These are phyloP conservation scores for Platanus orientalis DNA, from an alignment of 164 flowering plant genomes.

Conservation along the genomic window DNA sequence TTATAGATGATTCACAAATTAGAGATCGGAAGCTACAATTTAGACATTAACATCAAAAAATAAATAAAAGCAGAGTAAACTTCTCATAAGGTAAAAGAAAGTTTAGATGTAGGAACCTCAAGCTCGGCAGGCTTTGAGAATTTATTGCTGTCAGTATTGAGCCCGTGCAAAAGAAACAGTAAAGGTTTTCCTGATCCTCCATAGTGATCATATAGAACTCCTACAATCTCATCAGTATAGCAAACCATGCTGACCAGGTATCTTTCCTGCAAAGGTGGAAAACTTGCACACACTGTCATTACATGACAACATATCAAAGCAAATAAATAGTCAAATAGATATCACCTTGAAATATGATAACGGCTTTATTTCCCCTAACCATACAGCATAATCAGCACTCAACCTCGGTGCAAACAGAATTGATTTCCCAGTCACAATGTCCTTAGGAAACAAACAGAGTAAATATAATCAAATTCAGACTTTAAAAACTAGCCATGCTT, in stretches of 20 bases:
- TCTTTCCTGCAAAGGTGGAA: slow-evolving; percentile 49
- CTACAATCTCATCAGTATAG: slow-evolving; percentile 65
- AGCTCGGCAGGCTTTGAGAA: slow-evolving; percentile 80
- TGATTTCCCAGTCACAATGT: slow-evolving; percentile 71
- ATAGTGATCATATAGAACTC: slow-evolving; percentile 41
- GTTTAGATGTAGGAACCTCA: slow-evolving; percentile 39
- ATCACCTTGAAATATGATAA: slow-evolving; percentile 72
- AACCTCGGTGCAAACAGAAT: slow-evolving; percentile 80
- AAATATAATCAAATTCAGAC: background rate
- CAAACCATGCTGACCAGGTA: slow-evolving; percentile 58
- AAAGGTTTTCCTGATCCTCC: slow-evolving; percentile 52
- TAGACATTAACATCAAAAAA: background rate
- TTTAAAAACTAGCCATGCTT: background rate
- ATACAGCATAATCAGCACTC: slow-evolving; percentile 82
- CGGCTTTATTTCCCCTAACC: slow-evolving; percentile 85
- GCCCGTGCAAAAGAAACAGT: slow-evolving; percentile 78
- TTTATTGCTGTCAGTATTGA: slow-evolving; percentile 81
- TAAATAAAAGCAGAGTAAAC: background rate
- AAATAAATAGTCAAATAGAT: background rate
- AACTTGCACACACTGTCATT: background rate
- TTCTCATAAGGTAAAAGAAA: background rate
- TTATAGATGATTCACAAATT: too few species aligned
- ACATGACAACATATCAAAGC: background rate
- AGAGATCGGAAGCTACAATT: background rate
- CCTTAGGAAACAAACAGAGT: slow-evolving; percentile 31